Evolutionary conservation across 305 asterid species (phyloP).

Genomic region (Fraxinus greggii): DNA sequence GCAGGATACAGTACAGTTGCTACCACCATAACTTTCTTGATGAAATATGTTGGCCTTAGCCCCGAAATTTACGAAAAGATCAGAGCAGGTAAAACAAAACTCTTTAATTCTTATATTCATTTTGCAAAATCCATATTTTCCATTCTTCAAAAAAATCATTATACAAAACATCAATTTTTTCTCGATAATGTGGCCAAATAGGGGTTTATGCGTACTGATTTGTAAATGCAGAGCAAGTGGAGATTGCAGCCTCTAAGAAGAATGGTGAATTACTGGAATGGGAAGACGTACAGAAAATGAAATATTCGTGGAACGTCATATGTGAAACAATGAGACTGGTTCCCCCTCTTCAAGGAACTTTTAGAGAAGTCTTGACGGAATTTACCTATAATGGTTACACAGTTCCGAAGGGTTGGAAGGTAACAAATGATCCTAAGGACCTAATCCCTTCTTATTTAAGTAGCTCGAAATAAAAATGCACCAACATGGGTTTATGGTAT

Average conservation of each 20-base stretch:
- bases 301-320: constrained; percentile 24
- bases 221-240: constrained; percentile 38
- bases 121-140: too few species aligned
- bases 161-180: too few species aligned
- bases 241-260: constrained; percentile 34
- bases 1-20: constrained; percentile 52
- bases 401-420: constrained; percentile 36
- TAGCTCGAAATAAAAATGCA: too few species aligned
- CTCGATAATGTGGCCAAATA: too few species aligned
- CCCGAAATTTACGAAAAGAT: constrained; percentile 34
- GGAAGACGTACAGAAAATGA: constrained; percentile 27
- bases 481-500: too few species aligned
- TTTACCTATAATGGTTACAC: constrained; percentile 20
- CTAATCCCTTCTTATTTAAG: too few species aligned
- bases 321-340: constrained; percentile 50
- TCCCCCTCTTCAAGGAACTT: constrained; percentile 48
- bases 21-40: constrained; percentile 38
- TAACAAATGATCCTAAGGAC: neutral
- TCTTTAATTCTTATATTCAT: neutral
- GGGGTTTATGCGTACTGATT: neutral
- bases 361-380: constrained; percentile 21
- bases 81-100: constrained; percentile 23
- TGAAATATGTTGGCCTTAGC: constrained; percentile 45
- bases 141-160: too few species aligned
- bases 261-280: constrained; percentile 31